Conservation (phyloP, 805 yeast species). For the Candida fluviatilis region DNA sequence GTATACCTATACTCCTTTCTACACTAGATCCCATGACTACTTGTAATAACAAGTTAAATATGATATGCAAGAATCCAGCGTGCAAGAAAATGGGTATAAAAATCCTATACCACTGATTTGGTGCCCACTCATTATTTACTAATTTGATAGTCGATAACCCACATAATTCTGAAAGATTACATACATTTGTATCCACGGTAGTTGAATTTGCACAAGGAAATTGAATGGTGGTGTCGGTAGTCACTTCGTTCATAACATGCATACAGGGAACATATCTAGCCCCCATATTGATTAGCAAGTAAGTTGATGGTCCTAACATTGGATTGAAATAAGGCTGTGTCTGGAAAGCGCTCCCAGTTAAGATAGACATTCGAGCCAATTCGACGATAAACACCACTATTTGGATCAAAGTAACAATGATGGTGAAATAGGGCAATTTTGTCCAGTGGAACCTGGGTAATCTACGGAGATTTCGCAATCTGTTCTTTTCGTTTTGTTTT, state of each 20-base stretch:
- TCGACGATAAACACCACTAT: constrained; percentile 59
- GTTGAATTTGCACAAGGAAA: constrained; percentile 76
- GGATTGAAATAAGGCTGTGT: constrained; percentile 73
- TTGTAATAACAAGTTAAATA: constrained; percentile 60
- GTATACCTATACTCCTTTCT: constrained; percentile 53
- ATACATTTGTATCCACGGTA: constrained; percentile 47
- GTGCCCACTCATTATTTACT: constrained; percentile 32
- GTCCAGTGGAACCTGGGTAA: constrained; percentile 34
- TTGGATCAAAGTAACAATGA: constrained; percentile 43
- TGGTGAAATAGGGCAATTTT: constrained; percentile 38
- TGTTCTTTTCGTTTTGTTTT: constrained; percentile 19
- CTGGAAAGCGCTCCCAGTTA: constrained; percentile 64
- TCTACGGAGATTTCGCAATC: constrained; percentile 19
- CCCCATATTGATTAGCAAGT: constrained; percentile 63
- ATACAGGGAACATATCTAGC: constrained; percentile 71
- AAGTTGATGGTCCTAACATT: constrained; percentile 73
- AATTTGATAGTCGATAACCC: constrained; percentile 49
- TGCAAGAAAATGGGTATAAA: constrained; percentile 69
- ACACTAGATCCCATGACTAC: constrained; percentile 55
- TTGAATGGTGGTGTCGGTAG: constrained; percentile 39
- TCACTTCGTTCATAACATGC: constrained; percentile 47
- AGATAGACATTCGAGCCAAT: constrained; percentile 48
- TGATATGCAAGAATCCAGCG: constrained; percentile 68
- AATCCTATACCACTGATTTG: constrained; percentile 67
- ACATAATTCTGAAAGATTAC: constrained; percentile 55